phyloP scores from a whole-genome alignment of 495 filamentous ascomycete genomes.

The Parmelia sp. region DNA sequence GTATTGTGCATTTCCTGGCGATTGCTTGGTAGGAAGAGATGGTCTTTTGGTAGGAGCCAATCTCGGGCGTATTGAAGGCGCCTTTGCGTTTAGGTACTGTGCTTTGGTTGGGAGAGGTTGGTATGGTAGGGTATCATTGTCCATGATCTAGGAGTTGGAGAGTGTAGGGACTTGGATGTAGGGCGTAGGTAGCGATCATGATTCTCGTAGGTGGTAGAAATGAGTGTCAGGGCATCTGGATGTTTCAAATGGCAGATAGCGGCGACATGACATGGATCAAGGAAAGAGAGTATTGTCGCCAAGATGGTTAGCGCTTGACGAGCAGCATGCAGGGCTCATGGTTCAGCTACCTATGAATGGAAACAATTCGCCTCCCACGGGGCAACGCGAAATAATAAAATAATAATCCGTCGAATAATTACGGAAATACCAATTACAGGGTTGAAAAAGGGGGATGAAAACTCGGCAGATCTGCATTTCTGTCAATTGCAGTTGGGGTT shows the following conservation, averaged over 20 bases:
- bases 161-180: neutral
- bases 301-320: neutral
- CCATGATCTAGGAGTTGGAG: slow-evolving; percentile 4
- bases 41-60: neutral
- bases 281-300: neutral
- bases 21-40: neutral
- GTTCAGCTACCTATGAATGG: slow-evolving; percentile 4
- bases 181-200: neutral
- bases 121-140: slow-evolving; percentile 2
- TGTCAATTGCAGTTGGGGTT: neutral
- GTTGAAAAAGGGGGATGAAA: neutral
- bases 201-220: slow-evolving; percentile 2
- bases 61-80: slow-evolving; percentile 9
- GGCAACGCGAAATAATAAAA: no score
- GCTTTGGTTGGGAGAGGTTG: slow-evolving; percentile 3
- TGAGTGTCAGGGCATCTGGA: slow-evolving; percentile 1
- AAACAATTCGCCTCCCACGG: neutral
- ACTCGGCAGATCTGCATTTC: slow-evolving; percentile 4
- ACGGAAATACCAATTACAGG: neutral
- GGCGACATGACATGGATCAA: slow-evolving; percentile 1
- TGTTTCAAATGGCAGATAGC: no score
- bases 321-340: no score
- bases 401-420: no score
- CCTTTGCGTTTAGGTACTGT: slow-evolving; percentile 1
- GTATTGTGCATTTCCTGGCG: neutral